These are phyloP conservation scores for Stipa capillata DNA, from an alignment of 176 grass and related monocot genomes.

Conservation along the genomic window DNA sequence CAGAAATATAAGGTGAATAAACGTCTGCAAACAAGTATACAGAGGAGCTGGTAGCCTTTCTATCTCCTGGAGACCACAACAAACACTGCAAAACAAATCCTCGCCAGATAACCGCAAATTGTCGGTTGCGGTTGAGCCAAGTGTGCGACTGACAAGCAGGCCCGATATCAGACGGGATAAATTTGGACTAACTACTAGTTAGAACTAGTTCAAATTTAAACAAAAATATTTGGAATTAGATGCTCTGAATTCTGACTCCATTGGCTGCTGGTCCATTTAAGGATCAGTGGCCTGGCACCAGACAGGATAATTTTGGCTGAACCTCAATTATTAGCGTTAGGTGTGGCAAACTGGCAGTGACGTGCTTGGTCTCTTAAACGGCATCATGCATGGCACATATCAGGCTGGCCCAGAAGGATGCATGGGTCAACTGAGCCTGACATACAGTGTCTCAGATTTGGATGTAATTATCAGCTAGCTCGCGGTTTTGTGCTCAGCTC, in stretches of 20 bases:
- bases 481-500: not conserved
- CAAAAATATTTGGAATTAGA: not conserved
- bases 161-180: not conserved
- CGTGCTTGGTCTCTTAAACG: not conserved
- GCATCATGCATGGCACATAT: not conserved
- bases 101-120: not conserved
- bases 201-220: not conserved
- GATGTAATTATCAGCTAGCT: not conserved
- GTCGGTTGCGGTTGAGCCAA: not conserved
- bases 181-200: too few relatives aligned
- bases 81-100: not conserved
- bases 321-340: slow-evolving; percentile 5
- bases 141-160: too few relatives aligned
- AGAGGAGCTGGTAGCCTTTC: not conserved
- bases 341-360: not conserved
- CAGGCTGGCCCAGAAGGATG: not conserved
- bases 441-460: not conserved
- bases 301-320: not conserved
- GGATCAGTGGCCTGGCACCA: not conserved
- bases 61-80: not conserved
- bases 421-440: not conserved
- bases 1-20: not conserved
- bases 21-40: not conserved
- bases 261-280: not conserved
- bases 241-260: not conserved